A percentile compares a stretch with the other conserved stretches of the same genome.
These are phyloP conservation scores for Nepenthes gracilis DNA, from an alignment of 148 eudicot genomes.

Conservation along the genomic window DNA sequence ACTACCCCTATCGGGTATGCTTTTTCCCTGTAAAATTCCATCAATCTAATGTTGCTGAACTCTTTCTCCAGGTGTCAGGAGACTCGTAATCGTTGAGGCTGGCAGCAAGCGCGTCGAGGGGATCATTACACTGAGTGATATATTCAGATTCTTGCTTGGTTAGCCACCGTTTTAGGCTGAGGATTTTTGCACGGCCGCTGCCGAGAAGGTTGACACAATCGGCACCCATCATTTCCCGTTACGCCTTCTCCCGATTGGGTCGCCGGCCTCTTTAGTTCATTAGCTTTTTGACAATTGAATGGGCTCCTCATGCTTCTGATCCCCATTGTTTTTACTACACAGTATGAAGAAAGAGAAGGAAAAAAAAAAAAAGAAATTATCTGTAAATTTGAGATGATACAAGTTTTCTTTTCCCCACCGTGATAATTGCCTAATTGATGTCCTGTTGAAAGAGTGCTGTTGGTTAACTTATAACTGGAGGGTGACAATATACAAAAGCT, in stretches of 20 bases:
- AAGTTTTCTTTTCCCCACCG: background rate
- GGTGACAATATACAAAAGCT: background rate
- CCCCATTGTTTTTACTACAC: background rate
- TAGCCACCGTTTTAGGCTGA: constrained; percentile 11
- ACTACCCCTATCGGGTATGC: too few species aligned
- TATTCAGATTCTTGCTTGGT: constrained; percentile 72
- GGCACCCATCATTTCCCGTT: background rate
- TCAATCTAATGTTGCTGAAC: too few species aligned
- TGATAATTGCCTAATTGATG: background rate
- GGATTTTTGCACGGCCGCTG: background rate
- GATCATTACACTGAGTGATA: constrained; percentile 65
- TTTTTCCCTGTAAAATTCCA: too few species aligned
- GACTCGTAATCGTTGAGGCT: constrained; percentile 89
- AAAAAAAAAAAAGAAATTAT: background rate
- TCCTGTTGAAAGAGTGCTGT: background rate
- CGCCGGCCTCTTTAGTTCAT: background rate
- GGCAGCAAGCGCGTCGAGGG: constrained; percentile 98
- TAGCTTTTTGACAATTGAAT: background rate
- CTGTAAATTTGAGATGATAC: background rate
- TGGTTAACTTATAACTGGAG: background rate
- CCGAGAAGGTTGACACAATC: too few species aligned
- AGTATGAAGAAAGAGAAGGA: background rate
- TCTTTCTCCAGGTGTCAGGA: constrained; percentile 53
- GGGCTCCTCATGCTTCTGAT: background rate
- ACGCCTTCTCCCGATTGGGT: background rate